Percentiles rank a stretch among this genome's conserved stretches.
Conservation (phyloP, 1,139 yeast genomes). For the Saccharomyces uvarum region DNA sequence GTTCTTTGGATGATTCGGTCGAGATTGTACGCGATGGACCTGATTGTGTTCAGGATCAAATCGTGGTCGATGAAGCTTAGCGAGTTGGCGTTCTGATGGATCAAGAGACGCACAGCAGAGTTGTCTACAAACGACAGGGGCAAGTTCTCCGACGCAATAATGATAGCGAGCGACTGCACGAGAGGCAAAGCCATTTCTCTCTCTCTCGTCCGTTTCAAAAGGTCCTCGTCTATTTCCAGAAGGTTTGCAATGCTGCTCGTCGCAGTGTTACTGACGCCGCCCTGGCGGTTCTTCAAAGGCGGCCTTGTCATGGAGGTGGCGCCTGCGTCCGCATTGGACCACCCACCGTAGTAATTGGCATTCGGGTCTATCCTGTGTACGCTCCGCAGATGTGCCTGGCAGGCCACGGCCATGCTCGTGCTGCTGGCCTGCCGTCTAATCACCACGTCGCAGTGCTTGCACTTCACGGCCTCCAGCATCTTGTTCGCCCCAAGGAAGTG, state of each 20-base stretch:
- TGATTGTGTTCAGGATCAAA: conserved; percentile 5
- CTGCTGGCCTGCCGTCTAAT: conserved; percentile 5
- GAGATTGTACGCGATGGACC: conserved; percentile 7
- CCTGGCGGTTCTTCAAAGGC: background rate
- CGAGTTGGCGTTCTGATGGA: conserved; percentile 6
- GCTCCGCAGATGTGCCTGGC: conserved; percentile 10
- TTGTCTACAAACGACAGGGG: conserved; percentile 10
- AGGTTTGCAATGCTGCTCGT: background rate
- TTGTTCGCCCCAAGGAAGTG: conserved; percentile 12
- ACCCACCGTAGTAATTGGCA: conserved; percentile 6
- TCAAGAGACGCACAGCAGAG: conserved; percentile 9
- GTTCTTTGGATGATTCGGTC: conserved; percentile 12
- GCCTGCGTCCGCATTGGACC: background rate
- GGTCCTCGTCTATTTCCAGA: background rate
- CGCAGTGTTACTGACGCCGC: background rate
- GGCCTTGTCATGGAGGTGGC: background rate
- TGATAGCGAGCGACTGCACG: conserved; percentile 11
- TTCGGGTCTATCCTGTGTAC: conserved; percentile 11
- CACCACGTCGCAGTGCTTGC: conserved; percentile 16
- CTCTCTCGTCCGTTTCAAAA: conserved; percentile 1
- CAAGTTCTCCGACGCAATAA: conserved; percentile 17
- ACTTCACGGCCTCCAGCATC: conserved; percentile 8
- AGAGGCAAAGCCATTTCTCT: conserved; percentile 9
- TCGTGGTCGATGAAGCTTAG: background rate
- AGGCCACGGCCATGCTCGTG: conserved; percentile 5